Conservation (phyloP, 495 filamentous ascomycete genomes). For the Astrothelium subdiscretum region DNA sequence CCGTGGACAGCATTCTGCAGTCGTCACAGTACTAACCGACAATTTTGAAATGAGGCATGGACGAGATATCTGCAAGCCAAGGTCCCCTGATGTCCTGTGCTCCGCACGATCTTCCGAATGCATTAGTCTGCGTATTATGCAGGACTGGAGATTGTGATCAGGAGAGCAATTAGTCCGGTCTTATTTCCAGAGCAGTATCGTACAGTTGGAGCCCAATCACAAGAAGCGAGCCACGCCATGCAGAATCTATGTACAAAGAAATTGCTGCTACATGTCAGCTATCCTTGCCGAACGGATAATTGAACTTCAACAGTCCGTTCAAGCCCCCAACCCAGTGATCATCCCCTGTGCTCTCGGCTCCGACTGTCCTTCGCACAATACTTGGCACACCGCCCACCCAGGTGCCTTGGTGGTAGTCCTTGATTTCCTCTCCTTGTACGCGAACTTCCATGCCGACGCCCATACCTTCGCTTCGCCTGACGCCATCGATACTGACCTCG, state of each 20-base stretch:
- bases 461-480: conserved; percentile 56
- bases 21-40: background rate
- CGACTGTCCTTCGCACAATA: conserved; percentile 43
- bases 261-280: conserved; percentile 1
- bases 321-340: conserved; percentile 96
- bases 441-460: conserved; percentile 76
- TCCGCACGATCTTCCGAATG: background rate
- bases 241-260: background rate
- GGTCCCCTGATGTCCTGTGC: background rate
- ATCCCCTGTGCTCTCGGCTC: conserved; percentile 35
- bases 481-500: conserved; percentile 82
- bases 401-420: conserved; percentile 35
- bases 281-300: conserved; percentile 88
- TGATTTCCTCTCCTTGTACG: conserved; percentile 69
- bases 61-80: background rate
- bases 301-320: conserved; percentile 92
- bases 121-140: background rate
- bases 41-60: background rate
- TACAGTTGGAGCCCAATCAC: background rate
- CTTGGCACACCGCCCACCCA: conserved; percentile 61
- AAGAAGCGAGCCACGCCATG: background rate
- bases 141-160: background rate
- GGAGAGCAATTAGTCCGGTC: background rate
- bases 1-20: background rate
- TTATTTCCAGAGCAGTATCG: background rate